Evolutionary conservation across 768 basidiomycete genomes (phyloP).

Genomic region (Suillus tomentosus): DNA sequence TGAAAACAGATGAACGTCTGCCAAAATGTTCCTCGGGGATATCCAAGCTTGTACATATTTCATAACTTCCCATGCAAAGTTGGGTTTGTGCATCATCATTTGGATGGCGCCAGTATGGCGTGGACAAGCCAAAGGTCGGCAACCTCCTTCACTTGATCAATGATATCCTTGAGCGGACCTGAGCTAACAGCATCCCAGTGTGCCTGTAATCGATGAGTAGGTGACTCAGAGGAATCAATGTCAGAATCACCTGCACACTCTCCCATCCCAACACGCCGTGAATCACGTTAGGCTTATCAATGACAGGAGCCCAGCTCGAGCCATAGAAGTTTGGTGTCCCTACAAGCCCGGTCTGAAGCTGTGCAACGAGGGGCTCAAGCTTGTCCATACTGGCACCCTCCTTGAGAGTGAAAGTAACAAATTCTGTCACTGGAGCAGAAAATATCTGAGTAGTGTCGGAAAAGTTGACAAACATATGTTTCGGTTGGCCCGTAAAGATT

Average conservation of each 20-base stretch:
- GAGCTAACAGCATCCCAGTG: slow-evolving; percentile 36
- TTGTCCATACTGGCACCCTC: slow-evolving; percentile 20
- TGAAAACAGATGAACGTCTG: background rate
- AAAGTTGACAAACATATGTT: slow-evolving; percentile 24
- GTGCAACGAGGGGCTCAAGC: slow-evolving; percentile 25
- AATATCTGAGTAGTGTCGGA: slow-evolving; percentile 23
- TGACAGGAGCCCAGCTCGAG: slow-evolving; percentile 31
- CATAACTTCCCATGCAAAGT: background rate
- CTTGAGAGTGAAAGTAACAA: slow-evolving; percentile 35
- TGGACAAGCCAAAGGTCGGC: slow-evolving; percentile 36
- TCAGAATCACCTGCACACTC: slow-evolving; percentile 32
- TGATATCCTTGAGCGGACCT: slow-evolving; percentile 30
- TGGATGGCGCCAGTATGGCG: slow-evolving; percentile 23
- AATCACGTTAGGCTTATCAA: slow-evolving; percentile 22
- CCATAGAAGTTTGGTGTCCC: slow-evolving; percentile 29
- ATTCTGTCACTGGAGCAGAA: slow-evolving; percentile 33
- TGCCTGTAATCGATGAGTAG: slow-evolving; percentile 25
- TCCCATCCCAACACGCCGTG: slow-evolving; percentile 42
- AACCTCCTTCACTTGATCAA: slow-evolving; percentile 28
- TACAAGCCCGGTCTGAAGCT: slow-evolving; percentile 22
- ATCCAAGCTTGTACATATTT: background rate
- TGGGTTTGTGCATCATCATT: background rate
- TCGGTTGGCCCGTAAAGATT: slow-evolving; percentile 21
- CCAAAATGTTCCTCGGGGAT: background rate
- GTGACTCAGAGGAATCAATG: background rate